Evolutionary conservation across 73 alveolate genomes (phyloP).

Genomic region (Vitrella brassicaformis): DNA sequence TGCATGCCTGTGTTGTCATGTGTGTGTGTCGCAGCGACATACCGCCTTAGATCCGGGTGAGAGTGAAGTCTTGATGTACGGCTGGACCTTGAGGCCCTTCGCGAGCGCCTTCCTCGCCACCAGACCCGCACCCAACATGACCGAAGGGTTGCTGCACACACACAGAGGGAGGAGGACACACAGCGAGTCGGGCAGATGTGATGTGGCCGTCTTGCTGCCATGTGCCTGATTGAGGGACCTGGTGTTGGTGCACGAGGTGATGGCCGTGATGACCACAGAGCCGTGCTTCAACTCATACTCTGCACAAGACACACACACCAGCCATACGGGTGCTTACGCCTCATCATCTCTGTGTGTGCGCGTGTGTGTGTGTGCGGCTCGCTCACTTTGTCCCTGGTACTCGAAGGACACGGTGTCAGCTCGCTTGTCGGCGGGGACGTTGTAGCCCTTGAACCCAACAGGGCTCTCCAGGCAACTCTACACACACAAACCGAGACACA

Average conservation of each 20-base stretch:
- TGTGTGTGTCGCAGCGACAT: no score
- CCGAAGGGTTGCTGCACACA: slow-evolving; percentile 81
- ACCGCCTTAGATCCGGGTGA: slow-evolving; percentile 74
- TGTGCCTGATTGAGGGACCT: no score
- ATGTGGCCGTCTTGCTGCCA: no score
- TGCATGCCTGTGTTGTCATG: neutral
- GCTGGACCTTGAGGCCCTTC: slow-evolving; percentile 65
- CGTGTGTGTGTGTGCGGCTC: no score
- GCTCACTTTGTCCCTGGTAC: slow-evolving; percentile 59
- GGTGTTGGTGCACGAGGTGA: slow-evolving; percentile 79
- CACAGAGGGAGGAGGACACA: no score
- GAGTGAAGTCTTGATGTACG: slow-evolving; percentile 71
- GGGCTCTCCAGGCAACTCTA: slow-evolving; percentile 49
- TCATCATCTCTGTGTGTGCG: no score
- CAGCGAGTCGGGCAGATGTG: no score
- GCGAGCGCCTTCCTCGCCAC: slow-evolving; percentile 74
- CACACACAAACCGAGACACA: no score
- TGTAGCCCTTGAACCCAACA: slow-evolving; percentile 72
- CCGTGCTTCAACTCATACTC: slow-evolving; percentile 64
- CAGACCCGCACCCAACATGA: slow-evolving; percentile 82
- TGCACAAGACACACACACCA: no score
- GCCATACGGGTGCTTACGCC: no score
- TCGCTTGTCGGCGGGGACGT: slow-evolving; percentile 38
- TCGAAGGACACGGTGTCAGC: slow-evolving; percentile 23
- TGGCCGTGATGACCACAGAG: slow-evolving; percentile 78